phyloP scores from a whole-genome alignment of 169 alveolate species.

The Toxoplasma gondii region DNA sequence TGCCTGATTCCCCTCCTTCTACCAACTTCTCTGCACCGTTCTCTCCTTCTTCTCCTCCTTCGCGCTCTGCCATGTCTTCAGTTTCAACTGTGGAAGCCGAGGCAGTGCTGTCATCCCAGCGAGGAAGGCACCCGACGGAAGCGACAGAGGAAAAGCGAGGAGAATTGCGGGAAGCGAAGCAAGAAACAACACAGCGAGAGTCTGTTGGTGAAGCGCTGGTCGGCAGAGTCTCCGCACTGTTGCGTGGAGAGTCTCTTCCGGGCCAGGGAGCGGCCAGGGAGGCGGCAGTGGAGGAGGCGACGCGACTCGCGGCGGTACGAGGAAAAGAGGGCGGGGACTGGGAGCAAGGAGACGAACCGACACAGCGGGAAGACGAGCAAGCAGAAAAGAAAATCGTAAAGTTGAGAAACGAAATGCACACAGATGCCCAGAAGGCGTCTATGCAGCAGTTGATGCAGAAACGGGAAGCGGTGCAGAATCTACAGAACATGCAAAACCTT shows the following conservation, averaged over 20 bases:
- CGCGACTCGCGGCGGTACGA: not conserved
- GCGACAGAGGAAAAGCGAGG: no score
- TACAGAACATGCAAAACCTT: not conserved
- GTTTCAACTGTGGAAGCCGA: no score
- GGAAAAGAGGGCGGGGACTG: not conserved
- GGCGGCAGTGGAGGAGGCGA: constrained; percentile 4
- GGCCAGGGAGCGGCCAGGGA: constrained; percentile 9
- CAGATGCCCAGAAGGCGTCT: not conserved
- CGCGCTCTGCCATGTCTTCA: no score
- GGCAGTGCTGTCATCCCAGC: no score
- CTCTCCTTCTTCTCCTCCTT: no score
- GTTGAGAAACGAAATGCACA: not conserved
- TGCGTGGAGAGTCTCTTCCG: not conserved
- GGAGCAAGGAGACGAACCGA: not conserved
- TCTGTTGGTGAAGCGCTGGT: constrained; percentile 23
- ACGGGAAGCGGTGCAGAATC: constrained; percentile 7
- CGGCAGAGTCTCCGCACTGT: not conserved
- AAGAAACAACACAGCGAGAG: not conserved
- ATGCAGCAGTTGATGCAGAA: not conserved
- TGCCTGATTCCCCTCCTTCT: not conserved
- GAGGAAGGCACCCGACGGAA: no score
- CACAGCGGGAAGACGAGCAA: not conserved
- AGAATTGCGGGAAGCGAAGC: no score
- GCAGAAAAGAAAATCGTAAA: not conserved
- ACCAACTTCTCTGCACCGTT: no score